Conservation (phyloP, 1,284 basidiomycete species). For the Ustilago cynodontis region DNA sequence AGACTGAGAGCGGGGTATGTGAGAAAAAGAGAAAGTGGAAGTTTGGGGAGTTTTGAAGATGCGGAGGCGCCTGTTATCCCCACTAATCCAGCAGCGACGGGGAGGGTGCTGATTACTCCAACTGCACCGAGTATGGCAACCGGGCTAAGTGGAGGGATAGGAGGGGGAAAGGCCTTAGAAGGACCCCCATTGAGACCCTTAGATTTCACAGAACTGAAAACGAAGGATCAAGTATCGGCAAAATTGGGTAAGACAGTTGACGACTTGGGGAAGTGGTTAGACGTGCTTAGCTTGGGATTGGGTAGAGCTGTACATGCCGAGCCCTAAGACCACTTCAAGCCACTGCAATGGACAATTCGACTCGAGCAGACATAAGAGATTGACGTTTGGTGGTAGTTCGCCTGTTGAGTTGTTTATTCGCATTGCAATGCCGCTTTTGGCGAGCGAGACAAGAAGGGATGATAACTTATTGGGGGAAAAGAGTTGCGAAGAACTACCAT, state of each 20-base stretch:
- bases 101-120: background rate
- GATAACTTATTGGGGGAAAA: too few relatives aligned
- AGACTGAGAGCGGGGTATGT: constrained; percentile 35
- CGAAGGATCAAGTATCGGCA: constrained; percentile 77
- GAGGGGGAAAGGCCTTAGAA: background rate
- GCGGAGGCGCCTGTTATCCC: constrained; percentile 8
- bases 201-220: constrained; percentile 77
- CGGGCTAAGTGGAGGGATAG: background rate
- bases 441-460: too few relatives aligned
- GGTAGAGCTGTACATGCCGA: constrained; percentile 42
- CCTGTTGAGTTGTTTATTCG: background rate
- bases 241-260: constrained; percentile 83
- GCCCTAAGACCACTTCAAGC: background rate
- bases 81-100: background rate
- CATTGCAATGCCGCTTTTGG: too few relatives aligned
- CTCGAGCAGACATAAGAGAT: too few relatives aligned
- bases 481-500: background rate
- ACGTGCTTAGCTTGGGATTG: constrained; percentile 77
- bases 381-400: too few relatives aligned
- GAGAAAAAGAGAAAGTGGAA: constrained; percentile 5
- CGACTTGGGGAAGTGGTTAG: constrained; percentile 84
- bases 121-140: background rate
- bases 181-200: constrained; percentile 76
- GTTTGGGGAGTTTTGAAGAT: background rate
- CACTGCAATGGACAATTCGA: background rate